Percentiles rank a stretch among this genome's conserved stretches.
Conservation (phyloP, 192 early-diverging fungal species). For the Physocladia obscura region DNA sequence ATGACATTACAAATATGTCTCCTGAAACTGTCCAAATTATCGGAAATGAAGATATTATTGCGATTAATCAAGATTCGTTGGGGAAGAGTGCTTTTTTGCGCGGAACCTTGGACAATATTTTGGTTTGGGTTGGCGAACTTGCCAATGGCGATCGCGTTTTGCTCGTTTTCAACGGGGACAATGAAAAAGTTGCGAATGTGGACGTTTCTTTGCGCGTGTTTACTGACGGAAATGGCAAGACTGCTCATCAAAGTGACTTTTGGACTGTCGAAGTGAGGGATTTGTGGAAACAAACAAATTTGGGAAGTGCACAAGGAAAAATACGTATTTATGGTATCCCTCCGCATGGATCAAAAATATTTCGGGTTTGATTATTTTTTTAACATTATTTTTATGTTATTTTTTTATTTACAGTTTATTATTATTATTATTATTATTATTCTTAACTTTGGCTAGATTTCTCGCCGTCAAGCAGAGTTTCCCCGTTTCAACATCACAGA, state of each 20-base stretch:
- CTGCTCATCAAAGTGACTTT: background rate
- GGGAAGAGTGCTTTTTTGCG: constrained; percentile 35
- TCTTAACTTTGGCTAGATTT: no score
- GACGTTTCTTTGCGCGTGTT: constrained; percentile 14
- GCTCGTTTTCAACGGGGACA: constrained; percentile 30
- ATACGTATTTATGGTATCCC: background rate
- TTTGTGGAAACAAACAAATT: background rate
- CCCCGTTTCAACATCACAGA: no score
- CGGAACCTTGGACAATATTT: constrained; percentile 2
- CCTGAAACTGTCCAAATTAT: constrained; percentile 33
- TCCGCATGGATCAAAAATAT: background rate
- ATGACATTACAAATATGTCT: constrained; percentile 43
- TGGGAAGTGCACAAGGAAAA: background rate
- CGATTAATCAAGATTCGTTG: constrained; percentile 60
- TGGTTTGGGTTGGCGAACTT: constrained; percentile 34
- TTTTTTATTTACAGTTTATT: no score
- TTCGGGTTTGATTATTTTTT: background rate
- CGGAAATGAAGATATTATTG: constrained; percentile 52
- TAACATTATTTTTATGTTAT: no score
- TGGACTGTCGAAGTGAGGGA: background rate
- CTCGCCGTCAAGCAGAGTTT: no score
- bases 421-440: no score
- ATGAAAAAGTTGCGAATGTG: constrained; percentile 10
- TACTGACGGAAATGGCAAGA: background rate
- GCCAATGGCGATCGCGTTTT: constrained; percentile 27